phyloP scores from a whole-genome alignment of 306 rosid genomes.

The Citrullus amarus region DNA sequence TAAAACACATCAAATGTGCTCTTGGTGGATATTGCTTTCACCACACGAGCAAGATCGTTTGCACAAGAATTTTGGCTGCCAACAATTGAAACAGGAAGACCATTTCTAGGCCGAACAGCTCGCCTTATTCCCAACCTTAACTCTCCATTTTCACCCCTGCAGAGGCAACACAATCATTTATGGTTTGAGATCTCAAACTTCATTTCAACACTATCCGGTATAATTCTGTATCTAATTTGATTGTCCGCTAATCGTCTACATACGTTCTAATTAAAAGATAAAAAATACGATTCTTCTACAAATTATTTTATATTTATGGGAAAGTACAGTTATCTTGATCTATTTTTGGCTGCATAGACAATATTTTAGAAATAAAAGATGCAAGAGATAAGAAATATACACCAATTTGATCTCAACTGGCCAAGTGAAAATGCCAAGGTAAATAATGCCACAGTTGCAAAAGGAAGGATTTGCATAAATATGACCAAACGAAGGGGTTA shows the following conservation, averaged over 20 bases:
- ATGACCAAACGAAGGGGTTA: not conserved
- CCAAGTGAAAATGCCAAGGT: not conserved
- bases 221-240: not conserved
- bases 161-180: constrained; percentile 17
- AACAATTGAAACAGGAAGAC: constrained; percentile 74
- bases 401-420: not conserved
- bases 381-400: not conserved
- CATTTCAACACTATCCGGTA: not conserved
- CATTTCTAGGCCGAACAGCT: constrained; percentile 72
- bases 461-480: not conserved
- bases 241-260: not conserved
- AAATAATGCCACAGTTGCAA: not conserved
- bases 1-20: constrained; percentile 86
- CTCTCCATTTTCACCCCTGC: constrained; percentile 92
- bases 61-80: constrained; percentile 58
- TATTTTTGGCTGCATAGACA: not conserved
- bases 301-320: not conserved
- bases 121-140: constrained; percentile 90
- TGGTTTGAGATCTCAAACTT: not conserved
- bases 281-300: not conserved
- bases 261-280: not conserved
- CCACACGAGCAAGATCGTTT: constrained; percentile 56
- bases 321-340: not conserved
- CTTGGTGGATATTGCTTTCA: constrained; percentile 68
- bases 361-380: not conserved